phyloP scores from a whole-genome alignment of 495 filamentous ascomycete genomes.

The Antarctomyces pellizariae region DNA sequence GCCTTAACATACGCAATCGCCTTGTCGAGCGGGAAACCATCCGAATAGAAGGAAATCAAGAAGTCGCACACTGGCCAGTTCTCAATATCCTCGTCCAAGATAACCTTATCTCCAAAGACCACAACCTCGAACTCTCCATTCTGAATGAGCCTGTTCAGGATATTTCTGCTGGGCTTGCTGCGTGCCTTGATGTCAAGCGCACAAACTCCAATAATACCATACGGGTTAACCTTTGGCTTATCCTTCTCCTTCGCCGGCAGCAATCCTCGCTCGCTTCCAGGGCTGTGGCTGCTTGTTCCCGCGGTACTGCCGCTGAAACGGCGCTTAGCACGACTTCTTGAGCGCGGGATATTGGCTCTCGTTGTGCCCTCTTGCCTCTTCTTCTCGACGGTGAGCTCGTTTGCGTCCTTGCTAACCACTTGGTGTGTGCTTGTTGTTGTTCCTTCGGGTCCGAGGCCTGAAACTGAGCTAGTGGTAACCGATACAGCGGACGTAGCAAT shows the following conservation, averaged over 20 bases:
- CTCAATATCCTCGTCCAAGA: conserved; percentile 70
- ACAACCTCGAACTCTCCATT: conserved; percentile 87
- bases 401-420: conserved; percentile 19
- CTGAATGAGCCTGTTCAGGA: conserved; percentile 70
- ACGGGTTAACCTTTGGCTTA: conserved; percentile 21
- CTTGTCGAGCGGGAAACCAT: conserved; percentile 91
- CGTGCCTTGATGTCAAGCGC: conserved; percentile 88
- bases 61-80: conserved; percentile 74
- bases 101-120: conserved; percentile 96
- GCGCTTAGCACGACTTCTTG: conserved; percentile 48
- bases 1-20: conserved; percentile 83
- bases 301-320: conserved; percentile 56
- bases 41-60: conserved; percentile 91
- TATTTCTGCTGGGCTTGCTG: conserved; percentile 88
- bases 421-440: conserved; percentile 16
- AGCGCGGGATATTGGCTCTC: conserved; percentile 17
- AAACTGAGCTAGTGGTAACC: conserved; percentile 26
- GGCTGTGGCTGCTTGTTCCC: conserved; percentile 46
- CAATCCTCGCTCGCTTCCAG: conserved; percentile 27
- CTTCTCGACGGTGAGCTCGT: conserved; percentile 15
- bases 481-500: conserved; percentile 27
- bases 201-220: conserved; percentile 66
- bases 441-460: conserved; percentile 12
- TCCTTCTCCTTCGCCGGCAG: conserved; percentile 24
- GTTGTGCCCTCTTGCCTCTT: conserved; percentile 10